A percentile compares a stretch with the other conserved stretches of the same genome.
phyloP scores from a whole-genome alignment of 1,284 basidiomycete species.

The Mycena sp. region DNA sequence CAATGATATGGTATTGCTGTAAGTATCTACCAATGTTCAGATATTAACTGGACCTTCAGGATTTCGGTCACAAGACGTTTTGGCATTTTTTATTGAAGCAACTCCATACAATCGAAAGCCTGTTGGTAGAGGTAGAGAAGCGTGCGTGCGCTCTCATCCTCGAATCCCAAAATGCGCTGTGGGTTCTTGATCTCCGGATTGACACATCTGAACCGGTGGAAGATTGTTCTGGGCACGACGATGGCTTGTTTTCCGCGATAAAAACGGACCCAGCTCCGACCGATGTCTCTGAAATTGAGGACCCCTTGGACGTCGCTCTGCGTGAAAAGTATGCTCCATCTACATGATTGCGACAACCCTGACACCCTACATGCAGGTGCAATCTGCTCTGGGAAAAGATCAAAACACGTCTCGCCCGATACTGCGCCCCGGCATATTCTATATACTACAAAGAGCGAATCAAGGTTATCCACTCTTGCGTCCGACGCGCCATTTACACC shows the following conservation, averaged over 20 bases:
- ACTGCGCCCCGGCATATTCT: conserved; percentile 40
- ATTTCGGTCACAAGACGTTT: conserved; percentile 47
- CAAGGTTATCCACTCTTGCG: conserved; percentile 43
- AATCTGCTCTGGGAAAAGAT: conserved; percentile 42
- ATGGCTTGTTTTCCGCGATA: conserved; percentile 30
- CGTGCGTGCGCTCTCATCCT: conserved; percentile 45
- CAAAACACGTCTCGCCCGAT: conserved; percentile 41
- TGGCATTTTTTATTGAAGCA: conserved; percentile 44
- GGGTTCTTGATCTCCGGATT: conserved; percentile 42
- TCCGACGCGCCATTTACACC: conserved; percentile 46
- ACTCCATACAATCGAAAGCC: conserved; percentile 38
- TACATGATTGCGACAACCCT: neutral
- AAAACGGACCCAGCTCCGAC: conserved; percentile 23
- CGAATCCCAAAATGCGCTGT: conserved; percentile 42
- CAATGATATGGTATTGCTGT: conserved; percentile 15
- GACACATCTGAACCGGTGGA: conserved; percentile 19
- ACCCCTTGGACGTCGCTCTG: conserved; percentile 44
- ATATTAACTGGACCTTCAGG: conserved; percentile 32
- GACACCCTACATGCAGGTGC: neutral
- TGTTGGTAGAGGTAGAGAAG: conserved; percentile 41
- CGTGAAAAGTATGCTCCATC: conserved; percentile 36
- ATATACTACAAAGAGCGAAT: conserved; percentile 42
- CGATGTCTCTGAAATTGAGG: conserved; percentile 39
- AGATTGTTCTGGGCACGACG: conserved; percentile 36
- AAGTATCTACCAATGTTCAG: neutral